Percentiles rank a stretch among this genome's conserved stretches.
Evolutionary conservation across 1,139 yeast genomes (phyloP).

Genomic region (Ogataea hybrid): DNA sequence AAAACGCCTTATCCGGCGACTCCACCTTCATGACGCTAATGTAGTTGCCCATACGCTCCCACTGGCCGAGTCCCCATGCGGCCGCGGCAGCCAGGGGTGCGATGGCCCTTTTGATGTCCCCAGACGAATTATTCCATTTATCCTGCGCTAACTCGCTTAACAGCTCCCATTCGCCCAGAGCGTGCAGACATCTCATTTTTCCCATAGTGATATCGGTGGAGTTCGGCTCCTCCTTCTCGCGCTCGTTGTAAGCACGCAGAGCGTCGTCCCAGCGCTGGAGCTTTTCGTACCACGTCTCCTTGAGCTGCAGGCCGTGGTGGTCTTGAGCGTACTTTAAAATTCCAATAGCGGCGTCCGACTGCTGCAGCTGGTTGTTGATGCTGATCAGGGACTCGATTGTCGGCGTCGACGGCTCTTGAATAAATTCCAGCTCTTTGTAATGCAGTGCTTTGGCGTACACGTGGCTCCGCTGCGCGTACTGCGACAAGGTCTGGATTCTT

Average conservation of each 20-base stretch:
- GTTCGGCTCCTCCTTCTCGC: conserved; percentile 56
- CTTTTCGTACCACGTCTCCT: conserved; percentile 97
- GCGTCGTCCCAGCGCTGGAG: conserved; percentile 99
- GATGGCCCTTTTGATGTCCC: conserved; percentile 76
- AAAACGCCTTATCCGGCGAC: conserved; percentile 93
- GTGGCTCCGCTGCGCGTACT: conserved; percentile 92
- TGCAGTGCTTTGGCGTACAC: conserved; percentile 98
- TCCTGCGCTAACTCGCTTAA: conserved; percentile 81
- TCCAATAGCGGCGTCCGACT: conserved; percentile 97
- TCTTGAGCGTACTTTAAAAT: conserved; percentile 93
- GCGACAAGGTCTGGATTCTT: conserved; percentile 83
- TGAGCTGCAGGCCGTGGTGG: conserved; percentile 86
- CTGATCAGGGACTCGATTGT: conserved; percentile 90
- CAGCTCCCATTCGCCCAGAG: conserved; percentile 97
- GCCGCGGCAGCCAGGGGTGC: conserved; percentile 99
- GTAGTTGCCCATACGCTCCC: conserved; percentile 95
- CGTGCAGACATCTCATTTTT: conserved; percentile 96
- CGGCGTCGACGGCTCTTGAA: conserved; percentile 88
- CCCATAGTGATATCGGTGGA: conserved; percentile 89
- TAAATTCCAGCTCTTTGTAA: conserved; percentile 91
- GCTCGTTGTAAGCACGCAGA: conserved; percentile 76
- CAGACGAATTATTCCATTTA: conserved; percentile 75
- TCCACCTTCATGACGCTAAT: conserved; percentile 87
- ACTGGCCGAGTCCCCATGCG: conserved; percentile 97
- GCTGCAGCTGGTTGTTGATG: conserved; percentile 92